Conservation (phyloP, 805 yeast species). For the Zygosaccharomyces lentus region DNA sequence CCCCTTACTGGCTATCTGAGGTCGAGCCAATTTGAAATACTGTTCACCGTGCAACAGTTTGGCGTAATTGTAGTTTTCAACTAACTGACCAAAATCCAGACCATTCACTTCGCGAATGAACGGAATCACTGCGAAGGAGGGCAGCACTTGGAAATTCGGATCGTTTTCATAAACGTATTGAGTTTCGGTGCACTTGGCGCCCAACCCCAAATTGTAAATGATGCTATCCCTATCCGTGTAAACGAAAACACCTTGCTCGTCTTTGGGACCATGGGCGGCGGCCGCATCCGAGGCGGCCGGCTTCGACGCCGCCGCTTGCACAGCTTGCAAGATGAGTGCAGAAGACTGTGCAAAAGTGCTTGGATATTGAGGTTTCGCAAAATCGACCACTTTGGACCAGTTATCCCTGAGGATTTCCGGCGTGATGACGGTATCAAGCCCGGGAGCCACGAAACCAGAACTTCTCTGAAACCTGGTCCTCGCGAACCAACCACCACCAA, state of each 20-base stretch:
- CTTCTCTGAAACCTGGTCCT: constrained; percentile 94
- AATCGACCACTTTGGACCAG: constrained; percentile 65
- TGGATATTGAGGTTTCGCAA: constrained; percentile 50
- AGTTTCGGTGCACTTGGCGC: constrained; percentile 74
- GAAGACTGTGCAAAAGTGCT: constrained; percentile 67
- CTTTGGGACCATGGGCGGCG: constrained; percentile 32
- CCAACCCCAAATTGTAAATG: constrained; percentile 84
- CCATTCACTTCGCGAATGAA: constrained; percentile 63
- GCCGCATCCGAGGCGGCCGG: constrained; percentile 18
- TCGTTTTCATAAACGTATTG: constrained; percentile 75
- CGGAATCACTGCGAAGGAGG: constrained; percentile 88
- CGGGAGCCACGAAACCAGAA: constrained; percentile 67
- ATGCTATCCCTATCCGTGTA: constrained; percentile 70
- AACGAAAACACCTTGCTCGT: constrained; percentile 37
- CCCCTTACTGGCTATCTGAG: constrained; percentile 64
- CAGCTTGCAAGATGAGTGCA: constrained; percentile 67
- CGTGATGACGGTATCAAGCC: constrained; percentile 33
- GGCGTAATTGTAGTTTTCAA: constrained; percentile 85
- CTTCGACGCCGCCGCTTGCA: constrained; percentile 40
- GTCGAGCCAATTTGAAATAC: constrained; percentile 68
- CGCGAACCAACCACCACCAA: constrained; percentile 97
- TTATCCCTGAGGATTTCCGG: constrained; percentile 70
- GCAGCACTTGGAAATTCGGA: constrained; percentile 75
- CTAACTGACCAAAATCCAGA: constrained; percentile 52
- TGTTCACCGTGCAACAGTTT: constrained; percentile 93